Conservation (phyloP, 78 protist genomes). For the Cavenderia fasciculata region DNA sequence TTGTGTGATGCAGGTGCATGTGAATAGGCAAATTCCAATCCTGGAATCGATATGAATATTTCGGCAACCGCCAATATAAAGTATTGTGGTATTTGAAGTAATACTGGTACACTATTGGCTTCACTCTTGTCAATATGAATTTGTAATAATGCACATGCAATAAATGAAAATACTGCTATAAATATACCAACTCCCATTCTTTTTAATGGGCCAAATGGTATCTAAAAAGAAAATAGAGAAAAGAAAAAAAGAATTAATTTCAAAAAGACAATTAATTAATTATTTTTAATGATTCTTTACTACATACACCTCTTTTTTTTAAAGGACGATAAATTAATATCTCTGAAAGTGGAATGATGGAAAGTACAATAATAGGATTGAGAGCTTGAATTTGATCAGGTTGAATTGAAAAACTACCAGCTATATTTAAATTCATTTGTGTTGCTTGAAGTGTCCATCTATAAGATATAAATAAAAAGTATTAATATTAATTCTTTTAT, state of each 20-base stretch:
- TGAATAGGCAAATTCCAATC: conserved; percentile 87
- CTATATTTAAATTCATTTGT: conserved; percentile 30
- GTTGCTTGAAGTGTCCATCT: conserved; percentile 84
- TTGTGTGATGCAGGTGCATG: conserved; percentile 88
- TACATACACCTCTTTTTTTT: conserved; percentile 8
- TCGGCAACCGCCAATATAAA: conserved; percentile 70
- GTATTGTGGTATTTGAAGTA: conserved; percentile 64
- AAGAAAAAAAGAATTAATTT: neutral
- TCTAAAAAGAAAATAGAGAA: neutral
- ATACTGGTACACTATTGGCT: neutral
- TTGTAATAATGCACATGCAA: conserved; percentile 77
- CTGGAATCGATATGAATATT: conserved; percentile 80
- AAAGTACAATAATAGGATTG: conserved; percentile 75
- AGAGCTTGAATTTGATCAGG: conserved; percentile 85
- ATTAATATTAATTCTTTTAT: neutral
- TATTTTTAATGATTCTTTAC: too few species aligned
- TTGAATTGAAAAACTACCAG: neutral
- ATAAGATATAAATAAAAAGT: neutral
- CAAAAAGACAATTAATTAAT: conserved; percentile 4
- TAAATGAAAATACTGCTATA: conserved; percentile 68
- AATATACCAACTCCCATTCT: conserved; percentile 83
- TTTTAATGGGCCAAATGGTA: conserved; percentile 40
- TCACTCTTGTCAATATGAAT: conserved; percentile 30
- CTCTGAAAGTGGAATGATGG: conserved; percentile 75
- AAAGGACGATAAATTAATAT: conserved; percentile 49